Evolutionary conservation across 75 land plant species (phyloP).

Genomic region (Pseudotsuga menziesii): DNA sequence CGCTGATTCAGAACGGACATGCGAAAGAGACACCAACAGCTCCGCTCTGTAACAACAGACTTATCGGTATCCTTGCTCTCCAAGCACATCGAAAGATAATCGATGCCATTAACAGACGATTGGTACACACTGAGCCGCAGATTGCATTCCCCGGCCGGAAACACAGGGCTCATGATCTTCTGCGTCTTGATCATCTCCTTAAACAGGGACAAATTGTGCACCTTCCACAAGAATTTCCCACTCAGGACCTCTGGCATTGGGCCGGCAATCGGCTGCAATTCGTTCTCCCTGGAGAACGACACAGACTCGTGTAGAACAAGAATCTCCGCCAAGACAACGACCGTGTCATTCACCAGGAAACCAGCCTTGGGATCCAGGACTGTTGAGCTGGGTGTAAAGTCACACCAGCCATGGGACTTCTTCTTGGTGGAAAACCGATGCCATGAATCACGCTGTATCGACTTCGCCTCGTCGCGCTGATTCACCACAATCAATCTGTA

Average conservation of each 20-base stretch:
- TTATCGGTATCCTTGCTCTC: conserved; percentile 59
- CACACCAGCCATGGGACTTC: conserved; percentile 60
- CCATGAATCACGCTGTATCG: conserved; percentile 47
- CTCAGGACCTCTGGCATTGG: conserved; percentile 48
- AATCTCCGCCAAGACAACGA: conserved; percentile 44
- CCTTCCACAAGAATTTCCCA: conserved; percentile 56
- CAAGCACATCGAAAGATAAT: conserved; percentile 49
- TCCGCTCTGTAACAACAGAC: conserved; percentile 29
- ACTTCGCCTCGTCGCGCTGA: conserved; percentile 42
- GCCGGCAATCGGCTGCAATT: conserved; percentile 25
- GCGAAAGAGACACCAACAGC: conserved; percentile 57
- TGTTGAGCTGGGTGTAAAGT: conserved; percentile 39
- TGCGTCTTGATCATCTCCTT: conserved; percentile 58
- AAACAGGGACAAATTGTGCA: conserved; percentile 45
- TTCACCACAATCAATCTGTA: conserved; percentile 48
- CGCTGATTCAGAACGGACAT: conserved; percentile 51
- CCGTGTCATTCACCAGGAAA: conserved; percentile 31
- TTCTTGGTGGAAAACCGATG: conserved; percentile 50
- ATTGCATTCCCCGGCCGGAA: conserved; percentile 53
- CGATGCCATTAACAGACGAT: conserved; percentile 41
- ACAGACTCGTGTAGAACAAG: conserved; percentile 43
- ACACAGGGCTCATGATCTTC: conserved; percentile 59
- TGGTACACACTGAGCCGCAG: conserved; percentile 46
- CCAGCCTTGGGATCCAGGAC: conserved; percentile 42
- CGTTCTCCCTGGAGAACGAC: conserved; percentile 42